Base-by-base conservation (phyloP, 2,329 filamentous ascomycete genomes). In the Colletotrichum godetiae region DNA sequence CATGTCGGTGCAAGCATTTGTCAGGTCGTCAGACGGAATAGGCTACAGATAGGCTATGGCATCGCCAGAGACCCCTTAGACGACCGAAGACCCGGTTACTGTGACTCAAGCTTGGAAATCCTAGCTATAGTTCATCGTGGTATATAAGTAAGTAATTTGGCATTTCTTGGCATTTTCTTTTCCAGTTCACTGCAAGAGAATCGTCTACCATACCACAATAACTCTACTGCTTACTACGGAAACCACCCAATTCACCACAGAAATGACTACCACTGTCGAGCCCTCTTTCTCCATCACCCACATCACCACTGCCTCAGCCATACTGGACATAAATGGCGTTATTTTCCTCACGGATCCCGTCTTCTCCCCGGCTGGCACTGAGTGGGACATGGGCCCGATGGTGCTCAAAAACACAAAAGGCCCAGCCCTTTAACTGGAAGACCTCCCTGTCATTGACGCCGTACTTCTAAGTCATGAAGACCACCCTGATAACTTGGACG, bases 381-480 rank as follows among this genome's bases (percentile, higher is more conserved):
- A 77, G 5, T 59, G 37, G 2, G 22, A 70, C 12, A 12, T n/a
- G 0, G 58, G 53, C n/a, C 15, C 13, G 10, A 31, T n/a, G 5
- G 12, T 79, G 2, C 78, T 86, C 11, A 80, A 78, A 15, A 80
- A 76, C 29, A 76, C 78, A 13, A 78, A 82, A 35, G 72, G 75
- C 1, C 84, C 85, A 0, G 83, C 83, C 2, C 74, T 87, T 0
- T 64, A 74, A 0, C 78, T 87, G 0, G 74, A 81, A 1, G 67
- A 84, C 1, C 79, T 88, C 0, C 86, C 86, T 0, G 77, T 78
- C 11, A 86, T 88, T 73, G 86, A 88, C 62, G 86, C 82, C n/a
- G 79, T 88, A 4, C 80, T 88, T 0, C 80, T 88, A 10, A 86
- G 84, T 76, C 86, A 88, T 70, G 87, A 88, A 76, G 85, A 88